These are phyloP conservation scores for Leishmania aethiopica DNA, from an alignment of 208 protist species.

Conservation along the genomic window DNA sequence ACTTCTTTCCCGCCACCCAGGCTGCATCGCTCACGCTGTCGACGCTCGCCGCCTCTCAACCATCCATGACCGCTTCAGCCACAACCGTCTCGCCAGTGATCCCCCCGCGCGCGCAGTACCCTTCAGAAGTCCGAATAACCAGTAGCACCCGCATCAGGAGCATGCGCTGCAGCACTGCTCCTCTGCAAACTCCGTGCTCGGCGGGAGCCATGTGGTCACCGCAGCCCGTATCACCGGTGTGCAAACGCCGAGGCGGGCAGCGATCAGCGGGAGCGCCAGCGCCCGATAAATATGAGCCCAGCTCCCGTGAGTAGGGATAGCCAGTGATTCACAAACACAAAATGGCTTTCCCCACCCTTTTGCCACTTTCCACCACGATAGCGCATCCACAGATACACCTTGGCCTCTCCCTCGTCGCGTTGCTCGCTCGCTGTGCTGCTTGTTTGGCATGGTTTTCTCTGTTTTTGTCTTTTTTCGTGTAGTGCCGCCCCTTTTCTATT, in stretches of 20 bases:
- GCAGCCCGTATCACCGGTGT: neutral
- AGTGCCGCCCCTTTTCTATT: constrained; percentile 7
- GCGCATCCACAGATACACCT: neutral
- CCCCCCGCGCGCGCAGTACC: neutral
- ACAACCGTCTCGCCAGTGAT: neutral
- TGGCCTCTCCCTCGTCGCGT: neutral
- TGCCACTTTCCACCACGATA: neutral
- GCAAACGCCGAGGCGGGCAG: neutral
- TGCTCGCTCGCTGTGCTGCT: neutral
- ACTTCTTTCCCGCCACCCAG: neutral
- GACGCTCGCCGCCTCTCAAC: neutral
- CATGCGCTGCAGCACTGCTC: neutral
- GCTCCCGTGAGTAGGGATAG: neutral
- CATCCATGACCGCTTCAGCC: no score
- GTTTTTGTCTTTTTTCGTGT: constrained; percentile 11
- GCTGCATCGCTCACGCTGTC: neutral
- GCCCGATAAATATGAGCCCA: neutral
- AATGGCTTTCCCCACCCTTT: neutral
- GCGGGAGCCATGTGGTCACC: neutral
- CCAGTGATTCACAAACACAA: neutral
- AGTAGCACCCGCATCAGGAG: neutral
- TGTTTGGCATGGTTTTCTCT: neutral
- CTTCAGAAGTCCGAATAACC: neutral
- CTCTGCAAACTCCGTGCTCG: neutral
- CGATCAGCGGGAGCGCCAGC: neutral